Evolutionary conservation across 2,329 filamentous ascomycete genomes (phyloP), one percentile per base, ranked within the genome.

Genomic region (Colletotrichum sojae): DNA sequence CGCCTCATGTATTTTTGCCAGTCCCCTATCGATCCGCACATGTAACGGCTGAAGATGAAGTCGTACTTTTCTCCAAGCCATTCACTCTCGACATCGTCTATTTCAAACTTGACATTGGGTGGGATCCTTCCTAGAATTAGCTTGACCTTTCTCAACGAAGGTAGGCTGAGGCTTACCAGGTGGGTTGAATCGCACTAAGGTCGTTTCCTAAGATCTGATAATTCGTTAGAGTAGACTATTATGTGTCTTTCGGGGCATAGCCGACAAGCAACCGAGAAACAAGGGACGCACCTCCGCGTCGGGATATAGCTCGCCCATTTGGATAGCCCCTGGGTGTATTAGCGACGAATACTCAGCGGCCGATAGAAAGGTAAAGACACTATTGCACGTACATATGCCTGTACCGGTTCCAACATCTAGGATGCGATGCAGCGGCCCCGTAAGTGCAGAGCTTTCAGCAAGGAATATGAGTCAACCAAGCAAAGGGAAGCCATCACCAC

Each of bases 401-500:
- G 88, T 89, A n/a, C 89, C 89, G 9, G 86, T 89, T 51, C 88
- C 87, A 6, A 90, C 78, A 71, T 90, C 88, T 6, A 90, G 79
- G 15, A 90, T 84, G 22, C 80, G 80, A 15, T 54, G 55, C n/a
- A n/a, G n/a, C n/a, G n/a, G n/a, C n/a, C n/a, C n/a, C n/a, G n/a
- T n/a, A n/a, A n/a, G n/a, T n/a, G n/a, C n/a, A n/a, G n/a, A n/a
- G n/a, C n/a, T n/a, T n/a, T n/a, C n/a, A n/a, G n/a, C n/a, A n/a
- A n/a, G n/a, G n/a, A n/a, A n/a, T n/a, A n/a, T n/a, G n/a, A n/a
- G n/a, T n/a, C n/a, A n/a, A n/a, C n/a, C n/a, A n/a, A n/a, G n/a
- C n/a, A n/a, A n/a, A n/a, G n/a, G n/a, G n/a, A n/a, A n/a, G n/a
- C n/a, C n/a, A n/a, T n/a, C n/a, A n/a, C n/a, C n/a, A n/a, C n/a